These are phyloP conservation scores for Xylaria intraflava DNA, from an alignment of 495 filamentous ascomycete genomes.

Conservation along the genomic window DNA sequence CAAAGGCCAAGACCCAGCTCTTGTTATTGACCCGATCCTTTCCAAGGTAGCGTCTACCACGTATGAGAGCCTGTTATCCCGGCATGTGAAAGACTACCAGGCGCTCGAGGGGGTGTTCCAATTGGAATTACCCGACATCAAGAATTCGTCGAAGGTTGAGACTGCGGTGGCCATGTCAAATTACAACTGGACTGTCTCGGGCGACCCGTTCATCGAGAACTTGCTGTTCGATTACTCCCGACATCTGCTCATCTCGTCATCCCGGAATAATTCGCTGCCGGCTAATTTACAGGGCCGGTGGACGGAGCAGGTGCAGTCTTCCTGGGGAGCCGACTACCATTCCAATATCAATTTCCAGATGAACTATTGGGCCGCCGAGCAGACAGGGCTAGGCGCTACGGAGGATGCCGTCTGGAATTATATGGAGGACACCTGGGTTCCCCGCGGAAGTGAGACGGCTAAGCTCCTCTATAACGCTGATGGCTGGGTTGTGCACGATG, in stretches of 20 bases:
- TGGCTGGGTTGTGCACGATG: slow-evolving; percentile 37
- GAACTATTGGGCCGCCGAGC: slow-evolving; percentile 27
- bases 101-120: slow-evolving; percentile 29
- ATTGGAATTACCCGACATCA: slow-evolving; percentile 36
- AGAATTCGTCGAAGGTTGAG: slow-evolving; percentile 27
- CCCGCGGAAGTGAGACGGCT: slow-evolving; percentile 44
- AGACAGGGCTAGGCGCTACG: slow-evolving; percentile 4
- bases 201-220: slow-evolving; percentile 40
- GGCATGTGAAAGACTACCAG: slow-evolving; percentile 38
- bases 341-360: slow-evolving; percentile 50
- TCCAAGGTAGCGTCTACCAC: slow-evolving; percentile 24
- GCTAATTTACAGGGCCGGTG: slow-evolving; percentile 11
- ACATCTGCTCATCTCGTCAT: slow-evolving; percentile 41
- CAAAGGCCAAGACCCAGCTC: slow-evolving; percentile 36
- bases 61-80: slow-evolving; percentile 22
- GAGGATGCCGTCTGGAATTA: slow-evolving; percentile 36
- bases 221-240: slow-evolving; percentile 41
- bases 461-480: slow-evolving; percentile 39
- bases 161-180: slow-evolving; percentile 31
- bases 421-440: slow-evolving; percentile 47
- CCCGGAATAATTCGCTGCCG: slow-evolving; percentile 28
- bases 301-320: slow-evolving; percentile 11
- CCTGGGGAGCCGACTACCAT: slow-evolving; percentile 49
- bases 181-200: slow-evolving; percentile 25
- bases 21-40: slow-evolving; percentile 25